phyloP scores from a whole-genome alignment of 2,329 filamentous ascomycete genomes.

The Emericellopsis atlantica region DNA sequence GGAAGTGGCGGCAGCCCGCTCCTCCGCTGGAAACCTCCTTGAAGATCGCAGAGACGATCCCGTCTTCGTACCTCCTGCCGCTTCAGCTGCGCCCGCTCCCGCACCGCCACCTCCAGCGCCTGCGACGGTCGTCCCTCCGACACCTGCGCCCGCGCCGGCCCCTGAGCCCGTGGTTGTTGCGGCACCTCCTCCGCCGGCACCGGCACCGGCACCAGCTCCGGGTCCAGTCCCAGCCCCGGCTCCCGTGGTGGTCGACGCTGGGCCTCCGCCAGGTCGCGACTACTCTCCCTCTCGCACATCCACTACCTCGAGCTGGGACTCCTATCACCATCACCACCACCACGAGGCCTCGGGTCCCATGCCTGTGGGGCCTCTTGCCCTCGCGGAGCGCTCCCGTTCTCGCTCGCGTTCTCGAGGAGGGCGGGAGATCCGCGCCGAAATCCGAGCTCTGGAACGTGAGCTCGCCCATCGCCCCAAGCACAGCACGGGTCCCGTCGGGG shows the following conservation, averaged over 20 bases:
- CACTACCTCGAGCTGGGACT: constrained; percentile 20
- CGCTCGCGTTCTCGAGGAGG: constrained; percentile 25
- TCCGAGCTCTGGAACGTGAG: constrained; percentile 51
- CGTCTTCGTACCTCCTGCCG: constrained; percentile 2
- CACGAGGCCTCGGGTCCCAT: constrained; percentile 7
- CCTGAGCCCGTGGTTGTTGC: constrained; percentile 5
- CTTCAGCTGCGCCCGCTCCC: neutral
- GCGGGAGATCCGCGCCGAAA: constrained; percentile 61
- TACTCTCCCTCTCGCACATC: constrained; percentile 30
- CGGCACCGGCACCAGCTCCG: constrained; percentile 14
- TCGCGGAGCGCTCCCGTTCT: constrained; percentile 29
- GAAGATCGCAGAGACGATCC: constrained; percentile 32
- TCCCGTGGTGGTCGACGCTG: constrained; percentile 19
- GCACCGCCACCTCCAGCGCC: constrained; percentile 4
- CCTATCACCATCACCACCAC: constrained; percentile 15
- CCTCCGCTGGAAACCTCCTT: constrained; percentile 30
- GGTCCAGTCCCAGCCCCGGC: constrained; percentile 9
- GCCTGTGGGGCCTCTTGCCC: constrained; percentile 15
- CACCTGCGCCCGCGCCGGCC: constrained; percentile 1
- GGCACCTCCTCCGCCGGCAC: constrained; percentile 8
- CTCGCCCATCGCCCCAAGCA: constrained; percentile 21
- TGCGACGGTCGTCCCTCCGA: constrained; percentile 5
- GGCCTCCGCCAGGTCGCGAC: constrained; percentile 22
- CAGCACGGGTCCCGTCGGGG: constrained; percentile 13
- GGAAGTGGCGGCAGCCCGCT: constrained; percentile 31